Conservation (phyloP, 257 asterid species). For the Asclepias syriaca region DNA sequence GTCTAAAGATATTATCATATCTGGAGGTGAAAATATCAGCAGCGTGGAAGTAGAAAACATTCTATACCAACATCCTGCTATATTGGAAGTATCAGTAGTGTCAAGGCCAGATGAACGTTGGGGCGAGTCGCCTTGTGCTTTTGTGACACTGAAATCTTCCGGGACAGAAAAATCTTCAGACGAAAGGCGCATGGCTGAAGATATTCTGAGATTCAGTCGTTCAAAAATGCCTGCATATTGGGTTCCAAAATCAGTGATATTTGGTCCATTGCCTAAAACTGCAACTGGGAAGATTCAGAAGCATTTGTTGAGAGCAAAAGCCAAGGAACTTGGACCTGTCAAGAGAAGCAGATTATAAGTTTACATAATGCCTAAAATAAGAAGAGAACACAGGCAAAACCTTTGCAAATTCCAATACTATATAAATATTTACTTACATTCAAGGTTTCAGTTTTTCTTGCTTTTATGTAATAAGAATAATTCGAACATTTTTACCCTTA, state of each 20-base stretch:
- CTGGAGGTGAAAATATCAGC: conserved; percentile 93
- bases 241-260: conserved; percentile 79
- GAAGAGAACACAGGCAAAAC: neutral
- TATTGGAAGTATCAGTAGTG: conserved; percentile 82
- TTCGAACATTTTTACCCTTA: neutral
- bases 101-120: conserved; percentile 82
- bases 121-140: conserved; percentile 98
- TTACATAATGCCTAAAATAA: neutral
- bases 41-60: conserved; percentile 91
- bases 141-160: conserved; percentile 59
- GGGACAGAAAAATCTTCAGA: conserved; percentile 36
- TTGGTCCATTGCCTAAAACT: conserved; percentile 89
- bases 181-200: conserved; percentile 43
- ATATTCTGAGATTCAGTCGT: conserved; percentile 68
- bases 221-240: conserved; percentile 81
- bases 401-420: neutral
- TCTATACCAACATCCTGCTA: conserved; percentile 67
- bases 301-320: conserved; percentile 76
- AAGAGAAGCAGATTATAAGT: conserved; percentile 56
- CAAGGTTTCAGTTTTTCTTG: neutral
- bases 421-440: neutral
- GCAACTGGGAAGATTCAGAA: conserved; percentile 98
- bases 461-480: neutral
- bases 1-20: conserved; percentile 85
- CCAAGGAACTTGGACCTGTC: conserved; percentile 83